phyloP scores from a whole-genome alignment of 352 stramenopile genomes.

The Phytopythium aichiense region DNA sequence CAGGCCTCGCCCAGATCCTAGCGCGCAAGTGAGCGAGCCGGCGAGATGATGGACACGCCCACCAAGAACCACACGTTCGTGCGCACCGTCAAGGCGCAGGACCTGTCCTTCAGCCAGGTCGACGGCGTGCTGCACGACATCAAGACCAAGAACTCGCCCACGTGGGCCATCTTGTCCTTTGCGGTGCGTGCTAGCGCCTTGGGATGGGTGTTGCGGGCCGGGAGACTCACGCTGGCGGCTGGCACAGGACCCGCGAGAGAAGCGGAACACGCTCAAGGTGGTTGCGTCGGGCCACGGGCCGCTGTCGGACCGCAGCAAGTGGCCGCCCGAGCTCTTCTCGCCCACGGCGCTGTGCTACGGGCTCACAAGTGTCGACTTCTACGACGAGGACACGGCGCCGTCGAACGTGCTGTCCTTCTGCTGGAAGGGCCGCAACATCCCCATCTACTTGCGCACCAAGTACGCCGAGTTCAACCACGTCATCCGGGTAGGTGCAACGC shows the following conservation, averaged over 20 bases:
- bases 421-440: conserved; percentile 85
- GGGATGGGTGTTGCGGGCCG: background rate
- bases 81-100: conserved; percentile 75
- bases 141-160: conserved; percentile 55
- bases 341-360: conserved; percentile 80
- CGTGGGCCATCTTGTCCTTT: conserved; percentile 75
- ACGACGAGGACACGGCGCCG: conserved; percentile 55
- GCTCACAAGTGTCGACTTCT: conserved; percentile 65
- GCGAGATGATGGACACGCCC: conserved; percentile 7
- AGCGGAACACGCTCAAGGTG: conserved; percentile 75
- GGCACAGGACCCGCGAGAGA: conserved; percentile 65
- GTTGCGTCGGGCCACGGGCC: conserved; percentile 59
- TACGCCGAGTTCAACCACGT: conserved; percentile 88
- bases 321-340: conserved; percentile 75
- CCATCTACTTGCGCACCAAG: conserved; percentile 84
- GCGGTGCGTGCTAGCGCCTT: conserved; percentile 33
- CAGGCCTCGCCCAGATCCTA: background rate
- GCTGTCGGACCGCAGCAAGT: conserved; percentile 68
- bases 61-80: conserved; percentile 63
- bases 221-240: background rate
- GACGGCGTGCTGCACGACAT: conserved; percentile 68
- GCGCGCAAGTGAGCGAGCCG: background rate
- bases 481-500: conserved; percentile 49
- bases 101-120: conserved; percentile 74
- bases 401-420: conserved; percentile 82